These are phyloP conservation scores for Globisporangium barbulae DNA, from an alignment of 352 stramenopile species.

Conservation along the genomic window DNA sequence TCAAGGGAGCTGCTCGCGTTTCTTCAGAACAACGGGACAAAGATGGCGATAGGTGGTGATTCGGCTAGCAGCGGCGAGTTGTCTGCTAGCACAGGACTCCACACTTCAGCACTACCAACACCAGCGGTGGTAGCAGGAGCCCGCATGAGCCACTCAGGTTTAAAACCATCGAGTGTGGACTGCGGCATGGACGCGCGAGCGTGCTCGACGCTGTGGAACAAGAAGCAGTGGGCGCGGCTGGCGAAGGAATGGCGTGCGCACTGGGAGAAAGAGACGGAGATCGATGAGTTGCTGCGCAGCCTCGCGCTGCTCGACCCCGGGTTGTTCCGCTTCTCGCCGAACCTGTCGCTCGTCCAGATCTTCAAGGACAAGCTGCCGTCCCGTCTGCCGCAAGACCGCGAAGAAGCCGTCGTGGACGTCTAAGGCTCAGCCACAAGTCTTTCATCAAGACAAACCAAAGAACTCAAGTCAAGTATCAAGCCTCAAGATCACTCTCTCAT, in stretches of 20 bases:
- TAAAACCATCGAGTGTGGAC: constrained; percentile 12
- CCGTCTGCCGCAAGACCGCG: constrained; percentile 53
- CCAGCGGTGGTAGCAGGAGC: neutral
- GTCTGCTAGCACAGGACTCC: constrained; percentile 11
- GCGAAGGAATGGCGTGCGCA: constrained; percentile 45
- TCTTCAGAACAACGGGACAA: constrained; percentile 28
- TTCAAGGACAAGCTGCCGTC: constrained; percentile 78
- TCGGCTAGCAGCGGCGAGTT: neutral
- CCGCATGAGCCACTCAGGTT: neutral
- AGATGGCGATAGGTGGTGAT: constrained; percentile 4
- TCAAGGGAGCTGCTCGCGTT: constrained; percentile 45
- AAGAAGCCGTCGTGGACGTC: constrained; percentile 73
- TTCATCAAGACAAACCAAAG: neutral
- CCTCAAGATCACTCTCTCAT: neutral
- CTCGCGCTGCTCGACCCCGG: constrained; percentile 30
- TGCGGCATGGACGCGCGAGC: constrained; percentile 16
- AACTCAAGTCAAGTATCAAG: neutral
- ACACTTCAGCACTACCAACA: neutral
- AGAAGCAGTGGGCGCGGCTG: constrained; percentile 39
- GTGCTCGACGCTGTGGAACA: constrained; percentile 34
- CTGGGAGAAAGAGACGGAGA: constrained; percentile 45
- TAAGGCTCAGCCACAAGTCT: constrained; percentile 18
- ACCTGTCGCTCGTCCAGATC: constrained; percentile 56
- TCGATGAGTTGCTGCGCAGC: constrained; percentile 26
- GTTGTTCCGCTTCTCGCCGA: constrained; percentile 21